Evolutionary conservation across 106 monocot species (phyloP).

Genomic region (Apostasia shenzhenica): DNA sequence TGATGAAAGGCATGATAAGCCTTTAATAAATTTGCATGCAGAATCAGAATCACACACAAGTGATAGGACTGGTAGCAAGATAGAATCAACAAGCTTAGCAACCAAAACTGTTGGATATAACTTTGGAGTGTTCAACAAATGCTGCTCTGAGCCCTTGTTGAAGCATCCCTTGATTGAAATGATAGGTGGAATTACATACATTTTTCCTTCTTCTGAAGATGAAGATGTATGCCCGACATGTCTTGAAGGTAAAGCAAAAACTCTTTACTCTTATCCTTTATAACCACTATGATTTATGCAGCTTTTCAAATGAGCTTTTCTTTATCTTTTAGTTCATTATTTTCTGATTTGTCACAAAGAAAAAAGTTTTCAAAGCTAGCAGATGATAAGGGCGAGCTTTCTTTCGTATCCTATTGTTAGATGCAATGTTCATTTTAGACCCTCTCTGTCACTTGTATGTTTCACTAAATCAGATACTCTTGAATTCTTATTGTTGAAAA

Average conservation of each 20-base stretch:
- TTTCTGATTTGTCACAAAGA: no score
- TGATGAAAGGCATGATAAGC: constrained; percentile 26
- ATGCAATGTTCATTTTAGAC: no score
- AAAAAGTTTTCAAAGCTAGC: no score
- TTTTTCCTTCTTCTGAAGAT: constrained; percentile 45
- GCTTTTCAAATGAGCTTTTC: no score
- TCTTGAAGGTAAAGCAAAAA: constrained; percentile 45
- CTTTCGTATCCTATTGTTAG: no score
- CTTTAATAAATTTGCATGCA: constrained; percentile 28
- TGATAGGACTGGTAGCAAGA: constrained; percentile 1
- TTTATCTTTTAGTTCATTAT: no score
- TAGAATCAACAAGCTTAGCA: constrained; percentile 8
- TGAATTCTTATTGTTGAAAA: no score
- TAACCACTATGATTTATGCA: no score
- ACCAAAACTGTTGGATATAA: constrained; percentile 15
- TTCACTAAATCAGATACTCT: no score
- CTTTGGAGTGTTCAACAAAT: constrained; percentile 13
- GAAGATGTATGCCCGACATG: constrained; percentile 75
- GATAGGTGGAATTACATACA: constrained; percentile 14
- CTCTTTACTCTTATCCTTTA: not conserved
- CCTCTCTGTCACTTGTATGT: no score
- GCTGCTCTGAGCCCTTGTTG: constrained; percentile 20
- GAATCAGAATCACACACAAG: constrained; percentile 32
- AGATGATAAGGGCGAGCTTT: no score
- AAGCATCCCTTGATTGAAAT: constrained; percentile 20